Conservation (phyloP, 345 rosid species). For the Eucalyptus melliodora region DNA sequence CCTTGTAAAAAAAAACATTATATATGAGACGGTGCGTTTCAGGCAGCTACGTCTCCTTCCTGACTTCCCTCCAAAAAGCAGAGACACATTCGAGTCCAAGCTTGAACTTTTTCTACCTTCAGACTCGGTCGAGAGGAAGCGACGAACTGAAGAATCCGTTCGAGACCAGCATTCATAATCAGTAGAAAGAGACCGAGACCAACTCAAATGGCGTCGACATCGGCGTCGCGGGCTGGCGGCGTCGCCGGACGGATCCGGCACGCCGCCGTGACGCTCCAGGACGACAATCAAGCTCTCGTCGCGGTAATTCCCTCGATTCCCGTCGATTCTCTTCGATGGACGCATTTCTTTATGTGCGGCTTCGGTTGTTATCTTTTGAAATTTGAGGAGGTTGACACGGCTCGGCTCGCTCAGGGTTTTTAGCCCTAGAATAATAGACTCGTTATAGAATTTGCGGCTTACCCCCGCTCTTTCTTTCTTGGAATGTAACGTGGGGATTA, state of each 20-base stretch:
- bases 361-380: not conserved
- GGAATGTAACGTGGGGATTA: not conserved
- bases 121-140: not conserved
- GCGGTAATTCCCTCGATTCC: conserved; percentile 12
- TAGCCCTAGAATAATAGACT: not conserved
- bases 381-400: not conserved
- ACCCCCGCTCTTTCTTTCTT: not conserved
- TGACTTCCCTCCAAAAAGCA: not conserved
- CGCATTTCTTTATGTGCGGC: not conserved
- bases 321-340: not conserved
- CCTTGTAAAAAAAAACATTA: accelerated
- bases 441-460: not conserved
- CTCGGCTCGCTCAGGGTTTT: not conserved
- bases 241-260: conserved; percentile 31
- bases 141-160: not conserved
- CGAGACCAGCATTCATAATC: not conserved
- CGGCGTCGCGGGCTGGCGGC: conserved; percentile 17
- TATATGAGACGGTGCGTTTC: not conserved
- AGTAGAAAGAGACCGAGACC: not conserved
- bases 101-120: not conserved
- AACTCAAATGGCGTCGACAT: conserved; percentile 19
- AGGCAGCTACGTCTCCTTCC: not conserved
- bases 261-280: conserved; percentile 28
- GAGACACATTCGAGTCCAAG: not conserved
- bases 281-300: conserved; percentile 40